Conservation (phyloP, 75 land plant genomes). For the Picea sitchensis region DNA sequence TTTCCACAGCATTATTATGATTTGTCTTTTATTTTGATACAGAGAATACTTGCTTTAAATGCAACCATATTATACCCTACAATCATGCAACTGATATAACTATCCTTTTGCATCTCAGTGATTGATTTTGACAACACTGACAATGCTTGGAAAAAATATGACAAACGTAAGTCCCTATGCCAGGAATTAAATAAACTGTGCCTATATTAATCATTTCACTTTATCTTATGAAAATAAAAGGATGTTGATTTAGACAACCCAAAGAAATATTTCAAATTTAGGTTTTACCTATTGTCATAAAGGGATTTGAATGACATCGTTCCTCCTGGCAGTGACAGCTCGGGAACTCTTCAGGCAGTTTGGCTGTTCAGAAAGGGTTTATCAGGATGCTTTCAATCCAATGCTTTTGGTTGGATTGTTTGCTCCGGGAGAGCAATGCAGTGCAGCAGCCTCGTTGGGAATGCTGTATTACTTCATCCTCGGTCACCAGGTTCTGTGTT, state of each 20-base stretch:
- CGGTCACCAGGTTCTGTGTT: constrained; percentile 68
- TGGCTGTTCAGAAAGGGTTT: constrained; percentile 83
- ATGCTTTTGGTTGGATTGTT: constrained; percentile 76
- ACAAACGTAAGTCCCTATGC: constrained; percentile 46
- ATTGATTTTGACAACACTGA: constrained; percentile 94
- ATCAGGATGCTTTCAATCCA: constrained; percentile 62
- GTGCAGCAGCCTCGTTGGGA: constrained; percentile 81
- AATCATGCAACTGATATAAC: not conserved
- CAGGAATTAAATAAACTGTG: not conserved
- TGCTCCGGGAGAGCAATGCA: constrained; percentile 85
- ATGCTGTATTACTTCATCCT: constrained; percentile 78
- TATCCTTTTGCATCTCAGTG: constrained; percentile 29
- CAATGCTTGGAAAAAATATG: constrained; percentile 81
- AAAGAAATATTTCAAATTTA: not conserved
- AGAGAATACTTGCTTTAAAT: not conserved
- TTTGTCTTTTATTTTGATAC: not conserved
- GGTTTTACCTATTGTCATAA: not conserved
- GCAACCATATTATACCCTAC: not conserved
- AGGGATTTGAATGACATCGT: not conserved
- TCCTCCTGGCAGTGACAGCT: constrained; percentile 67
- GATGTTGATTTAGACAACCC: not conserved
- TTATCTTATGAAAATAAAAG: no score
- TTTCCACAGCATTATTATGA: not conserved
- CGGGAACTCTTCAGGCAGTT: constrained; percentile 75
- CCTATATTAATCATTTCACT: not conserved